Evolutionary conservation across 139 green algal species (phyloP), one percentile per base, ranked within the genome.

Genomic region (Asterochloris sp.): DNA sequence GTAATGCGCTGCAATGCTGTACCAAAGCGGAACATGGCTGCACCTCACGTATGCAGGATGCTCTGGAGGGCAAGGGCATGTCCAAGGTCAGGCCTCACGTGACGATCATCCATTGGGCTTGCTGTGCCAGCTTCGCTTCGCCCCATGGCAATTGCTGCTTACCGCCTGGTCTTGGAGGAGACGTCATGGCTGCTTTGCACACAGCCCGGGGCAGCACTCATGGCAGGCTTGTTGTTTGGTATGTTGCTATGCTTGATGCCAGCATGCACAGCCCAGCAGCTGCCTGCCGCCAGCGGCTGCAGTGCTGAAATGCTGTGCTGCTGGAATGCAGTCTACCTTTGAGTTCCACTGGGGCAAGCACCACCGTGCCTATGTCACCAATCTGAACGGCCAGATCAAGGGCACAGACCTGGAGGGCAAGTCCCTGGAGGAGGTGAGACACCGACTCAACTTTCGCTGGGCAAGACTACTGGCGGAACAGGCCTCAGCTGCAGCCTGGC

Each of bases 261-360:
- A 47, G 76, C 60, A 62, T 67, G 28, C 21, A 24, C 24, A 54
- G 13, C 24, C 21, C 60, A 71, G 13, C 60, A 71, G 21, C 24
- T 78, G 12, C 19, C 28, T 78, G 19, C 23, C 73, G 27, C n/a
- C 23, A 23, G n/a, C 73, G 15, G 23, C 10, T 23, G 2, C 17
- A 13, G 28, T 61, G 14, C 73, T 61, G 23, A 61, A 54, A 13
- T 19, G n/a, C 28, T 61, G n/a, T 60, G 23, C 23, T 29, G n/a
- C 74, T 82, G 62, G 21, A 6, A 14, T 82, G 61, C 82, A 92
- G 84, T 69, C 77, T 0, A 93, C 92, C 21, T 87, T 98, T 62
- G 91, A 98, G 74, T 93, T 95, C 78, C 96, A 98, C 89, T 98
- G 90, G 88, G 96, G 94, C 87, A 98, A 98, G 91, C 95, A 98